These are phyloP conservation scores for Saccharomyces mikatae DNA, from an alignment of 805 yeast species.

Conservation along the genomic window DNA sequence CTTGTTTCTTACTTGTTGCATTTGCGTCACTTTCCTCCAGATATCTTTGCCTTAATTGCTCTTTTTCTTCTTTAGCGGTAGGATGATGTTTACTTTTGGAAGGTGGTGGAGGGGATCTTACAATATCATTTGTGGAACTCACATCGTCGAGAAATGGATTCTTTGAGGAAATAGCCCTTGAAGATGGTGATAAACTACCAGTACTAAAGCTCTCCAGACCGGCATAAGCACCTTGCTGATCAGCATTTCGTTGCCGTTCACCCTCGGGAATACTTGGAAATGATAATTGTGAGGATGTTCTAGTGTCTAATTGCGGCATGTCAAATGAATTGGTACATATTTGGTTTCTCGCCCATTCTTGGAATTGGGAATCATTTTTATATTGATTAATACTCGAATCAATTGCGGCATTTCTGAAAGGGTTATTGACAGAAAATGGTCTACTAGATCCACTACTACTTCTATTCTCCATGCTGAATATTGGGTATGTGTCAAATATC, in stretches of 20 bases:
- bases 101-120: constrained; percentile 23
- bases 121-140: constrained; percentile 2
- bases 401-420: constrained; percentile 49
- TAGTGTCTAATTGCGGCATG: background rate
- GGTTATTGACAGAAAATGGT: constrained; percentile 58
- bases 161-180: constrained; percentile 30
- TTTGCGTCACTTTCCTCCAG: constrained; percentile 17
- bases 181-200: constrained; percentile 10
- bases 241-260: background rate
- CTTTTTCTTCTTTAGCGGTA: constrained; percentile 27
- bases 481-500: background rate
- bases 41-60: constrained; percentile 27
- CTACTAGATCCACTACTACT: constrained; percentile 20
- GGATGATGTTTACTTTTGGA: constrained; percentile 23
- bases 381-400: constrained; percentile 24
- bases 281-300: background rate
- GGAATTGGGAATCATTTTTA: constrained; percentile 36
- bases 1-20: constrained; percentile 3
- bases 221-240: background rate
- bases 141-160: constrained; percentile 31
- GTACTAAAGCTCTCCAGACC: background rate
- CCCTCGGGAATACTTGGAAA: background rate
- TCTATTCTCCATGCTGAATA: constrained; percentile 2
- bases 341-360: constrained; percentile 43
- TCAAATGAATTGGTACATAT: background rate